These are phyloP conservation scores for Pilatotrama ljubarskyi DNA, from an alignment of 768 basidiomycete species.

Conservation along the genomic window DNA sequence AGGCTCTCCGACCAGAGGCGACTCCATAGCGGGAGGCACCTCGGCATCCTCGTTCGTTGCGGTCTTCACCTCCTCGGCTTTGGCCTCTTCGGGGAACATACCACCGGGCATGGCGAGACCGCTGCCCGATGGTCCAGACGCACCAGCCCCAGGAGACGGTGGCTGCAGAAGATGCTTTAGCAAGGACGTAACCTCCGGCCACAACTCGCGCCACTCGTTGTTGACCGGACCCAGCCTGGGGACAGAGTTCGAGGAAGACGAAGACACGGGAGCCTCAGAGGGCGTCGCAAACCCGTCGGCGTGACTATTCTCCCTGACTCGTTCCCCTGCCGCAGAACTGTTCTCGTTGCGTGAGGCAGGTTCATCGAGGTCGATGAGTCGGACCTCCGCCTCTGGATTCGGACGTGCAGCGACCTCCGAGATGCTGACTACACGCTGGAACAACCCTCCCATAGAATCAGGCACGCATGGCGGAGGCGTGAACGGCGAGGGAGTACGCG, in stretches of 20 bases:
- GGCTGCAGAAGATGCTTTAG: constrained; percentile 30
- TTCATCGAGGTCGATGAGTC: constrained; percentile 24
- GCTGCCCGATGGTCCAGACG: neutral
- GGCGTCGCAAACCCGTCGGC: constrained; percentile 22
- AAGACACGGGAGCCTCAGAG: constrained; percentile 20
- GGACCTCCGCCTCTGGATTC: neutral
- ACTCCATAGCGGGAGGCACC: constrained; percentile 6
- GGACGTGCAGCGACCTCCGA: neutral
- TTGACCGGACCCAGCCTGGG: constrained; percentile 26
- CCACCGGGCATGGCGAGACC: constrained; percentile 22
- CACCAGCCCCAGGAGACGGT: neutral
- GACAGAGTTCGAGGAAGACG: constrained; percentile 17
- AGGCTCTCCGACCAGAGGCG: constrained; percentile 29
- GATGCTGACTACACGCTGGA: neutral
- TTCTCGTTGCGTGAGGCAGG: neutral
- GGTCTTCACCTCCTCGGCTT: neutral
- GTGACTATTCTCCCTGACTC: neutral
- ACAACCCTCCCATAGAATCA: neutral
- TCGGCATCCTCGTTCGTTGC: neutral
- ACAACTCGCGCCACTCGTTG: constrained; percentile 29
- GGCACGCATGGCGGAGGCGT: neutral
- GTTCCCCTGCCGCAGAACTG: neutral
- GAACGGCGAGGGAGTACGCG: neutral
- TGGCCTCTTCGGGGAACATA: constrained; percentile 16
- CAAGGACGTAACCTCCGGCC: constrained; percentile 30